Evolutionary conservation across 2,329 filamentous ascomycete genomes (phyloP).

Genomic region (Hypoxylon sp.): DNA sequence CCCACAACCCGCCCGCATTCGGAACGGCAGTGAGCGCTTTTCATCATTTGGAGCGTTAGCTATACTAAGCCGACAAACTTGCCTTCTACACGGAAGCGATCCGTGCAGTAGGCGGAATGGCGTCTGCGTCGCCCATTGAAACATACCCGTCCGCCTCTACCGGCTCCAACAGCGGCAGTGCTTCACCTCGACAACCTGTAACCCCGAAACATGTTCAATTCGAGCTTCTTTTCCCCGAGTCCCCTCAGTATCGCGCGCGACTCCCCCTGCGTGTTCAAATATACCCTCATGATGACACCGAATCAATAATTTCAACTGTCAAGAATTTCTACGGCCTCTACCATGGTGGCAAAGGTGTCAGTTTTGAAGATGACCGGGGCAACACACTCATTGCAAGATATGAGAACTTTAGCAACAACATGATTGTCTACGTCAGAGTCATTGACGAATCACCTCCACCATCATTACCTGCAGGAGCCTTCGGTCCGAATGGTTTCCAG

Average conservation of each 20-base stretch:
- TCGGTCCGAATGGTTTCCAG: slow-evolving; percentile 68
- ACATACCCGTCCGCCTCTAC: slow-evolving; percentile 54
- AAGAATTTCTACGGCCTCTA: slow-evolving; percentile 99
- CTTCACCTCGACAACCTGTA: slow-evolving; percentile 63
- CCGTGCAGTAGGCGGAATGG: slow-evolving; percentile 57
- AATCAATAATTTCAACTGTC: slow-evolving; percentile 97
- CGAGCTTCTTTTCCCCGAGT: slow-evolving; percentile 78
- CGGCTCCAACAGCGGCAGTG: slow-evolving; percentile 60
- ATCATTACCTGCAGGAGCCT: slow-evolving; percentile 56
- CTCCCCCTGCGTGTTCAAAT: slow-evolving; percentile 92
- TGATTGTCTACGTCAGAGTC: slow-evolving; percentile 93
- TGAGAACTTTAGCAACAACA: slow-evolving; percentile 94
- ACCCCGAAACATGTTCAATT: slow-evolving; percentile 83
- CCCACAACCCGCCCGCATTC: slow-evolving; percentile 39
- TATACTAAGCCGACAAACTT: slow-evolving; percentile 42
- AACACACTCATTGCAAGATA: slow-evolving; percentile 95
- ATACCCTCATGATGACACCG: slow-evolving; percentile 94
- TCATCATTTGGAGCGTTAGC: slow-evolving; percentile 42
- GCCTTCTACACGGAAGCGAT: slow-evolving; percentile 49
- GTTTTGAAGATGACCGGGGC: slow-evolving; percentile 91
- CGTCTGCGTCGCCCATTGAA: slow-evolving; percentile 63
- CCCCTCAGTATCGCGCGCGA: slow-evolving; percentile 78
- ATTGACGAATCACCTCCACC: slow-evolving; percentile 71
- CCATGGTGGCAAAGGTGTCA: slow-evolving; percentile 85
- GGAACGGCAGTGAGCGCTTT: slow-evolving; percentile 51